Base-by-base conservation (phyloP, 1,284 basidiomycete species). In the Sanguinoderma infundibulare region DNA sequence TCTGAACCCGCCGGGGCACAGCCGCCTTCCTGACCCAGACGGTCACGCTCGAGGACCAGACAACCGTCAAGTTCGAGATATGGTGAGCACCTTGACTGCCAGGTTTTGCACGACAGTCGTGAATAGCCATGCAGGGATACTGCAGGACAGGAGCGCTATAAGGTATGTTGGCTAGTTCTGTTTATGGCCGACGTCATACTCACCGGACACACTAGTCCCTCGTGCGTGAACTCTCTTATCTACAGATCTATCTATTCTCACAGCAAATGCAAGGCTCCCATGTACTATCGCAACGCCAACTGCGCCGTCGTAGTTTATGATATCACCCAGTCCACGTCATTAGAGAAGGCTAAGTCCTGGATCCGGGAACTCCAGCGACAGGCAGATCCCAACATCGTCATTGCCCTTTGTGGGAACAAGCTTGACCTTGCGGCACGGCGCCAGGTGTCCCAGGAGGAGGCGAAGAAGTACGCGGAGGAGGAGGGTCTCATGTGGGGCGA, bases 21-120 rank as follows among this genome's bases (percentile, higher is more conserved):
- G 95, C 96, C 64, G 96, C 96, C 32, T 98, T 98, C 83, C 79
- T 98, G 67, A 98, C 97, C 36, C 97, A 98, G 77, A 98, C 95
- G 0, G 93, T 98, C 46, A 89, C 89, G 22, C 83, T 98, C 44
- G 94, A 97, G 63, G 93, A 96, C 73, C 87, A 90, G 64, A 93
- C 92, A 20, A 91, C 90, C 17, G 92, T 98, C 73, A 98, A 98
- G 82, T 98, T 98, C 72, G 96, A 98, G 83, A 98, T 98, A 73
- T 98, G 96, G 95, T 95, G 79, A 57, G 84, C 75, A 40, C 38
- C 42, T 47, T 46, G 57, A 24, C 44, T n/a, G 56, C 46, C 34
- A 22, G 20, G 7, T 7, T 7, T 39, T 17, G 15, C 17, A 20
- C 17, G 15, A 6, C 55, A 42, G n/a, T 44, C 28, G 24, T 59